These are phyloP conservation scores for Fagopyrum homotropicum DNA, from an alignment of 148 eudicot species.

Conservation along the genomic window DNA sequence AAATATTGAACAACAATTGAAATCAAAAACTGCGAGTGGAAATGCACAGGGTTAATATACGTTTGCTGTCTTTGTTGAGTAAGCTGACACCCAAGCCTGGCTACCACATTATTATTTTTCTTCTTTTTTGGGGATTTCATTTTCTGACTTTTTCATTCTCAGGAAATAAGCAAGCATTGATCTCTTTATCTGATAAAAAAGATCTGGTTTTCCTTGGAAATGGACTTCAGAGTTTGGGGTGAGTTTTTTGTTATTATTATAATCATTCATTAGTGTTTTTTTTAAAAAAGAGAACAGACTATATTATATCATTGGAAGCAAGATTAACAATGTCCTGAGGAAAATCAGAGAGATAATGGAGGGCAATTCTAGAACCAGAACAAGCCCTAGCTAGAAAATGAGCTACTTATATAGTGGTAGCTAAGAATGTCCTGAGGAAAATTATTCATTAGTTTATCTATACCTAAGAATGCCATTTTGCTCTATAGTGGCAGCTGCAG, in stretches of 20 bases:
- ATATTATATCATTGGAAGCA: no score
- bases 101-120: slow-evolving; percentile 1
- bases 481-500: not conserved
- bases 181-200: slow-evolving; percentile 84
- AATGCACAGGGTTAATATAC: not conserved
- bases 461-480: not conserved
- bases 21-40: not conserved
- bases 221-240: slow-evolving; percentile 87
- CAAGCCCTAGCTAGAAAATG: no score
- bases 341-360: no score
- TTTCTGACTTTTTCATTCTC: not conserved
- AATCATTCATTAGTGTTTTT: not conserved
- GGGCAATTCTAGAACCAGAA: no score
- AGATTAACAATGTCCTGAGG: no score
- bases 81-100: not conserved
- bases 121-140: not conserved
- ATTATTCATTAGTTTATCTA: not conserved
- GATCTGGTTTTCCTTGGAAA: slow-evolving; percentile 58
- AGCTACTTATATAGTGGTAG: no score
- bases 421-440: no score
- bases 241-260: slow-evolving; percentile 13
- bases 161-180: slow-evolving; percentile 65
- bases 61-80: not conserved
- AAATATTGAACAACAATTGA: not conserved
- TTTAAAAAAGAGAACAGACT: no score